These are phyloP conservation scores for Sporothrix globosa DNA, from an alignment of 2,329 filamentous ascomycete genomes.

Conservation along the genomic window DNA sequence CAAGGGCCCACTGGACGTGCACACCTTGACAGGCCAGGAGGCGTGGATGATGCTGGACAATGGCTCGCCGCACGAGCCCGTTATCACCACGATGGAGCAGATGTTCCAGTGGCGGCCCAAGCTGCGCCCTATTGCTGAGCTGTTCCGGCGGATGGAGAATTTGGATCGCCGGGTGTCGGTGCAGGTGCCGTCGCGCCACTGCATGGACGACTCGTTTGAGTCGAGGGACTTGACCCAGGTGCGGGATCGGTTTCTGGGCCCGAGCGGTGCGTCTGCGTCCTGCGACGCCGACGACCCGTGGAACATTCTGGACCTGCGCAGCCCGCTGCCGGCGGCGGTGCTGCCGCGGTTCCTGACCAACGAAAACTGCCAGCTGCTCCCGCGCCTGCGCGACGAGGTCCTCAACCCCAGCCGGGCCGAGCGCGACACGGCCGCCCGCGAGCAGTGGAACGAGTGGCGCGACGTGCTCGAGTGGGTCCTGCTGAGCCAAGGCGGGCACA, in stretches of 20 bases:
- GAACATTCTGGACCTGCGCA: constrained; percentile 42
- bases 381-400: constrained; percentile 40
- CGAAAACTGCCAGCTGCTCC: constrained; percentile 42
- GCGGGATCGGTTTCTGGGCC: constrained; percentile 37
- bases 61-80: constrained; percentile 35
- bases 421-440: constrained; percentile 38
- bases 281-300: constrained; percentile 37
- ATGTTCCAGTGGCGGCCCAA: constrained; percentile 38
- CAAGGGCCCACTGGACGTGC: constrained; percentile 32
- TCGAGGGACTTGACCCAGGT: constrained; percentile 37
- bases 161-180: constrained; percentile 39
- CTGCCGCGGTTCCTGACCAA: constrained; percentile 39
- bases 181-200: constrained; percentile 40
- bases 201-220: constrained; percentile 38
- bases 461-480: constrained; percentile 44
- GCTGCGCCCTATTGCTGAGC: constrained; percentile 38
- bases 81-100: constrained; percentile 40
- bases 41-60: constrained; percentile 35
- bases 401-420: constrained; percentile 47
- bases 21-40: constrained; percentile 35
- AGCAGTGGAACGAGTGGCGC: constrained; percentile 44
- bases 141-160: constrained; percentile 41
- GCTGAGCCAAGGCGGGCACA: constrained; percentile 43
- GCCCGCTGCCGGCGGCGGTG: constrained; percentile 39
- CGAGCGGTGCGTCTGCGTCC: too few species aligned